Conservation (phyloP, 306 rosid genomes). For the Inga laurina region DNA sequence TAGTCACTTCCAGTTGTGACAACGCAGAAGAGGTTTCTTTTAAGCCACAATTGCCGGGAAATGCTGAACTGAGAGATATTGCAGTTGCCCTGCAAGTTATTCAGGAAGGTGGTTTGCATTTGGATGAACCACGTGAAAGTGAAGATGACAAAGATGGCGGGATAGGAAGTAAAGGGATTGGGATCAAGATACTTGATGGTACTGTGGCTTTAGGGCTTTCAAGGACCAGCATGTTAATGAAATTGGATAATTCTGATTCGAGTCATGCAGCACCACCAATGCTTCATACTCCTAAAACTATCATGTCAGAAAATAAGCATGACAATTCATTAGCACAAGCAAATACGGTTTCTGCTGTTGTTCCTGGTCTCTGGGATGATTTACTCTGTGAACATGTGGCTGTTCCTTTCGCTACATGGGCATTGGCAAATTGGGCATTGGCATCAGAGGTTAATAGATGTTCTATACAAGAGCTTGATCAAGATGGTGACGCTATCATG, state of each 20-base stretch:
- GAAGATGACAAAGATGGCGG: slow-evolving; percentile 65
- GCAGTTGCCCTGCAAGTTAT: slow-evolving; percentile 89
- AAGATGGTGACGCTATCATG: slow-evolving; percentile 86
- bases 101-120: slow-evolving; percentile 82
- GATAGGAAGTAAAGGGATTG: slow-evolving; percentile 71
- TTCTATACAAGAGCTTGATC: slow-evolving; percentile 80
- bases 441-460: slow-evolving; percentile 76
- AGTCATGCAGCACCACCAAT: slow-evolving; percentile 36
- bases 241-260: slow-evolving; percentile 47
- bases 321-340: slow-evolving; percentile 40
- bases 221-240: slow-evolving; percentile 46
- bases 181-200: slow-evolving; percentile 87
- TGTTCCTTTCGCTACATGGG: slow-evolving; percentile 99
- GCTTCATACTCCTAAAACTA: slow-evolving; percentile 32
- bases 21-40: slow-evolving; percentile 56
- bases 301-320: slow-evolving; percentile 44
- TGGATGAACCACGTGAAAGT: slow-evolving; percentile 65
- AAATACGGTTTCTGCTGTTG: slow-evolving; percentile 61
- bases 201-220: slow-evolving; percentile 77
- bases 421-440: slow-evolving; percentile 92
- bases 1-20: slow-evolving; percentile 86
- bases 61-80: slow-evolving; percentile 82
- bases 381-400: slow-evolving; percentile 92
- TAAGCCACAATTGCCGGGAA: slow-evolving; percentile 72
- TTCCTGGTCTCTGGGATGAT: slow-evolving; percentile 99